phyloP scores from a whole-genome alignment of 2,329 filamentous ascomycete species.

The Diplocarpon rosae region DNA sequence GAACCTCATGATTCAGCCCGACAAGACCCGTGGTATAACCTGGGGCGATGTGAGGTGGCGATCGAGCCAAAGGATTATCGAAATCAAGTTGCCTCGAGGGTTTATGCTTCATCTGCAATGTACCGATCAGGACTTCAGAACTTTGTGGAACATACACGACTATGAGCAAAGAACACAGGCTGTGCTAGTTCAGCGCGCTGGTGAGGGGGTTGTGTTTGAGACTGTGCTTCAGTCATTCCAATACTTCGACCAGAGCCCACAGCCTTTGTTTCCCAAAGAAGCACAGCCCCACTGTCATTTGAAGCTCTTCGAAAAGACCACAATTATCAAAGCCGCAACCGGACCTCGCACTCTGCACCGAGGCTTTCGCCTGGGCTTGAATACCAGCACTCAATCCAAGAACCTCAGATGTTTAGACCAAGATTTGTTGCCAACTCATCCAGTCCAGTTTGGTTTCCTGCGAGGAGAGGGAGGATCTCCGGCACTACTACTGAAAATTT shows the following conservation, averaged over 20 bases:
- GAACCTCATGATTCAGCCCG: constrained; percentile 60
- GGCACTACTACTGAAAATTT: constrained; percentile 57
- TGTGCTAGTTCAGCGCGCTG: constrained; percentile 55
- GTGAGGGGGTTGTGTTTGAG: constrained; percentile 61
- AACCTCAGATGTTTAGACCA: constrained; percentile 69
- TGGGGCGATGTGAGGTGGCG: constrained; percentile 82
- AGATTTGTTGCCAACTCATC: constrained; percentile 49
- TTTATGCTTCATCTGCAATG: constrained; percentile 64
- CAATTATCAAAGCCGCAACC: constrained; percentile 58
- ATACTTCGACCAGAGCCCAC: constrained; percentile 64
- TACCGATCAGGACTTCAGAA: constrained; percentile 65
- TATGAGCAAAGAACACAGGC: constrained; percentile 68
- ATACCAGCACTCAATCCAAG: constrained; percentile 68
- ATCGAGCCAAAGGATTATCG: constrained; percentile 52
- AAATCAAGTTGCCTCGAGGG: constrained; percentile 61
- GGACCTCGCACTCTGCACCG: constrained; percentile 64
- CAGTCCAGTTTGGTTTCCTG: constrained; percentile 69
- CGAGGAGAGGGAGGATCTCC: constrained; percentile 58
- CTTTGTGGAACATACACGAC: constrained; percentile 73
- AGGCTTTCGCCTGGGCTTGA: constrained; percentile 67
- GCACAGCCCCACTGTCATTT: constrained; percentile 60
- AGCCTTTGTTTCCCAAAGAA: constrained; percentile 66
- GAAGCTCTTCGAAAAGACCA: constrained; percentile 61
- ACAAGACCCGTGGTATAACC: constrained; percentile 55
- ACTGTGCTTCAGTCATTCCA: constrained; percentile 63